Evolutionary conservation across 2,329 filamentous ascomycete species (phyloP), one percentile per base, ranked within the genome.

Genomic region (Trichoderma aggressivum): DNA sequence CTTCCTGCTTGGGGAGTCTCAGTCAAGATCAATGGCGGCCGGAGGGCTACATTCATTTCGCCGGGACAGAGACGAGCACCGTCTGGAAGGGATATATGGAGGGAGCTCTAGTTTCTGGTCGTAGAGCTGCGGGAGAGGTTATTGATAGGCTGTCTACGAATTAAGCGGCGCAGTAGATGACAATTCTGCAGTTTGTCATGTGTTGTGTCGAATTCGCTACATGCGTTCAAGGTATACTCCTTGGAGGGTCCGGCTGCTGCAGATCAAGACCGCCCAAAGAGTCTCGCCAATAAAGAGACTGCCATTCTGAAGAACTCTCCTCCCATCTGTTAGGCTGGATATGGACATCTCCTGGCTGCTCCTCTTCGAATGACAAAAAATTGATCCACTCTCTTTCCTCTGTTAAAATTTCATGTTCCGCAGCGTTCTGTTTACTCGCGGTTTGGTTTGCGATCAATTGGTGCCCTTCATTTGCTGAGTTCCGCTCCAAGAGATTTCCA

Each of bases 11-110:
- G 24, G 77, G 74, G 1, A 75, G 77, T 21, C 76, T 76, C 10
- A 75, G 74, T 0, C 73, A 64, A 74, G 73, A 79, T 5, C 78
- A 81, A 39, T 78, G 78, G 7, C 78, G 79, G 60, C 77, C 78
- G 0, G 73, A 80, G n/a, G 79, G 81, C 0, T 81, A 83, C 43
- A 32, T 86, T 5, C 84, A 87, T 72, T 87, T 86, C 73, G 84
- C 84, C 3, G 85, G 85, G 0, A 87, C 85, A 0, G 85, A 87
- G 76, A 84, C 81, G 14, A 80, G 81, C 7, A 79, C 72, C 3
- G 82, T 84, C 61, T 87, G 84, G 85, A 85, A 84, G 70, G 85
- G 85, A 0, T 86, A 86, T 72, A 85, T 87, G 81, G 85, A 87
- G 71, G 85, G 85, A 6, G 85, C 85, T 0, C 78, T 86, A 26